Evolutionary conservation across 306 rosid species (phyloP).

Genomic region (Potentilla sterilis): DNA sequence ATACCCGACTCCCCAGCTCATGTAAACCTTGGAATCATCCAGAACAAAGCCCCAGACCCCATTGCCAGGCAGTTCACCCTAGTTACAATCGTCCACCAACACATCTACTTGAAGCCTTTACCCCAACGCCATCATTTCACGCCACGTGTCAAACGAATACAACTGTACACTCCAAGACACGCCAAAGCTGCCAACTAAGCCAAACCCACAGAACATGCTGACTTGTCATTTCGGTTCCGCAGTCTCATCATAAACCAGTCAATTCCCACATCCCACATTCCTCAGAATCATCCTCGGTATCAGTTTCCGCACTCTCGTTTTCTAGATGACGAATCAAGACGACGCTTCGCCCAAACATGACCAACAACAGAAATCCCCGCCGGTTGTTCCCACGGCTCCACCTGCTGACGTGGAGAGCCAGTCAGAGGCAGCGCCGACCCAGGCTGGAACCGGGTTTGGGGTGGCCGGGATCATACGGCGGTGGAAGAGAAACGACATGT

Average conservation of each 20-base stretch:
- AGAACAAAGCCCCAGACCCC: neutral
- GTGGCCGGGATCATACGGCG: constrained; percentile 44
- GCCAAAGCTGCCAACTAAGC: neutral
- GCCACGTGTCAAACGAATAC: neutral
- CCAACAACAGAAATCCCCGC: constrained; percentile 23
- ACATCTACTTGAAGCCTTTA: neutral
- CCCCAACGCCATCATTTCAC: neutral
- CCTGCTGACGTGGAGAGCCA: constrained; percentile 27
- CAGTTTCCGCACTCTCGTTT: neutral
- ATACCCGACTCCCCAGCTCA: neutral
- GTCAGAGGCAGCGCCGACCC: neutral
- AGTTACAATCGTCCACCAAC: neutral
- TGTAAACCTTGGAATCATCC: neutral
- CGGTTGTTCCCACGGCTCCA: constrained; percentile 10
- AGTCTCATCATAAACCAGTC: neutral
- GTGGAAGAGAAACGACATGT: constrained; percentile 62
- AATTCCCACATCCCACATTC: neutral
- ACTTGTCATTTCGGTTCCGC: neutral
- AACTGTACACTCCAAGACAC: neutral
- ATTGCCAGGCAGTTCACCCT: neutral
- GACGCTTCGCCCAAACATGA: constrained; percentile 20
- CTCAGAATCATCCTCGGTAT: neutral
- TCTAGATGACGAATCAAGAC: constrained; percentile 29
- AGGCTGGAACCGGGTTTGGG: neutral
- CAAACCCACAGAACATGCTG: neutral